Evolutionary conservation across 202 grass and related monocot species (phyloP).

Genomic region (Elaeis oleifera): DNA sequence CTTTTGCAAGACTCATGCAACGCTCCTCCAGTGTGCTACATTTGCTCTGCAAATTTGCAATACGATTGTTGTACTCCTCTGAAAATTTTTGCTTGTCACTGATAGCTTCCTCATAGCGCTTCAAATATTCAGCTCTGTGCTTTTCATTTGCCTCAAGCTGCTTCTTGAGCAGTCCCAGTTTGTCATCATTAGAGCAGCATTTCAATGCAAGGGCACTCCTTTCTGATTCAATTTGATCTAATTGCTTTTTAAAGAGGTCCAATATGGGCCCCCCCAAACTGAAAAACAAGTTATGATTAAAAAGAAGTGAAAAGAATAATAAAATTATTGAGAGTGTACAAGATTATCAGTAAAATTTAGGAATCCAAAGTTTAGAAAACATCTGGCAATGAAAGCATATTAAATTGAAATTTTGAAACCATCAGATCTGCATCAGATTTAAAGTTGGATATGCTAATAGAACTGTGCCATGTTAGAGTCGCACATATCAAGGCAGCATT

Average conservation of each 20-base stretch:
- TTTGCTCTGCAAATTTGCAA: conserved; percentile 73
- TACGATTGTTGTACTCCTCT: conserved; percentile 57
- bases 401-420: too few species aligned
- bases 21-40: conserved; percentile 82
- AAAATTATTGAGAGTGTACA: too few species aligned
- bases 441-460: too few species aligned
- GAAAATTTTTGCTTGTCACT: conserved; percentile 94
- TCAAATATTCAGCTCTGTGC: conserved; percentile 76
- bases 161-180: conserved; percentile 62
- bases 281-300: conserved; percentile 7
- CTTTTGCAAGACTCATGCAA: conserved; percentile 47
- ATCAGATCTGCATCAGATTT: too few species aligned
- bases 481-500: too few species aligned
- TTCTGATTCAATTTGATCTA: conserved; percentile 69
- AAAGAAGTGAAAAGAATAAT: too few species aligned
- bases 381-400: too few species aligned
- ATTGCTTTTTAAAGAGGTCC: conserved; percentile 70
- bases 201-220: conserved; percentile 57
- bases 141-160: conserved; percentile 81
- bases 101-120: conserved; percentile 77
- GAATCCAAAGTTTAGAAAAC: too few species aligned
- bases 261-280: conserved; percentile 71
- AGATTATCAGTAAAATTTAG: too few species aligned
- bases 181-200: conserved; percentile 80
- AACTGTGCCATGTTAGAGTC: too few species aligned